Base-by-base conservation (phyloP, 1,139 yeast genomes). In the Blastobotrys arbuscula region DNA sequence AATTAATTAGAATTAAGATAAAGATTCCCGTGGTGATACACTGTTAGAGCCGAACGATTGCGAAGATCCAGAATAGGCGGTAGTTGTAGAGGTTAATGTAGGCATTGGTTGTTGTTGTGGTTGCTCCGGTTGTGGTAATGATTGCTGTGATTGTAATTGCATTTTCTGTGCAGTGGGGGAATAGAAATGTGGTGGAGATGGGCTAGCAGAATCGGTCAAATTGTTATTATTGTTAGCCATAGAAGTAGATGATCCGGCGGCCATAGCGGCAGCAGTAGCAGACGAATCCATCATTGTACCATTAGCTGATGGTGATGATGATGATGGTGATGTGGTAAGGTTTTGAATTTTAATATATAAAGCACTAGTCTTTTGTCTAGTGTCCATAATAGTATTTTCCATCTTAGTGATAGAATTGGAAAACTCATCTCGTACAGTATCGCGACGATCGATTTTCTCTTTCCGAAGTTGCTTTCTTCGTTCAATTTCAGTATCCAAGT, bases 401-500 rank as follows among this genome's bases (percentile, higher is more conserved):
- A 67, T 62, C 50, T 65, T 63, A 15, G 60, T 55, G 39, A 67
- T 66, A 6, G 68, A 63, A 30, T 55, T 55, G 23, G 68, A 60
- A 49, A 67, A 67, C 55, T 67, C 71, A 7, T 57, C 62, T 47
- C 59, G 61, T 35, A 64, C 51, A 44, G 50, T 55, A 35, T 48
- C 34, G 26, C 63, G 52, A 37, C 62, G 45, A 28, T 55, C 57
- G 20, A 59, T 51, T 42, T 57, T 57, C 34, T 49, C 50, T 20
- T 52, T 42, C n/a, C 60, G 49, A 23, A 44, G 51, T 20, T 48
- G 41, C 21, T 45, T 48, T 20, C 63, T 54, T 19, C 50, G 43
- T 26, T 54, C 53, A 4, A 55, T 33, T 36, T 49, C 55, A 16
- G 51, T 44, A 16, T 45, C 44, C 19, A 54, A 26, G 30, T 45